phyloP scores from a whole-genome alignment of 805 yeast genomes.

The Myxozyma monticola region DNA sequence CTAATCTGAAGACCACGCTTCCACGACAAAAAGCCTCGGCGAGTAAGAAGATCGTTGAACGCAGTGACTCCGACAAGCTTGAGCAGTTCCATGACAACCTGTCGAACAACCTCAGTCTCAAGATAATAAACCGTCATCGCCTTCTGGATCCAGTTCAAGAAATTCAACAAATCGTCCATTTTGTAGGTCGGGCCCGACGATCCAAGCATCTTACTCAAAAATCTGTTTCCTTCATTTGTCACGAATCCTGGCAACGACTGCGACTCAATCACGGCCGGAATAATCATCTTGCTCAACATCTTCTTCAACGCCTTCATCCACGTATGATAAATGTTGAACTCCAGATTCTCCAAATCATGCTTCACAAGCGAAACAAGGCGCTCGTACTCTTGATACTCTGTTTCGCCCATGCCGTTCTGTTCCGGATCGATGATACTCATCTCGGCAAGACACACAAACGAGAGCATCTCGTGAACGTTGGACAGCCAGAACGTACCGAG shows the following conservation, averaged over 20 bases:
- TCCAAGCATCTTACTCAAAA: constrained; percentile 78
- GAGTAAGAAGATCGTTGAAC: constrained; percentile 92
- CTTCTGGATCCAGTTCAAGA: constrained; percentile 88
- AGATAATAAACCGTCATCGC: constrained; percentile 88
- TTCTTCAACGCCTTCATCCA: constrained; percentile 96
- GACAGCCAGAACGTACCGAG: constrained; percentile 98
- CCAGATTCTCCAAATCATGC: constrained; percentile 89
- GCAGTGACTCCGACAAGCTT: constrained; percentile 88
- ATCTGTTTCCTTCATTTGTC: constrained; percentile 79
- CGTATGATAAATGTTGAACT: constrained; percentile 90
- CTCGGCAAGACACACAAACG: constrained; percentile 93
- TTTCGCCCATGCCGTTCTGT: constrained; percentile 76
- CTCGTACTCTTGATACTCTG: constrained; percentile 86
- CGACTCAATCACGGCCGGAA: constrained; percentile 91
- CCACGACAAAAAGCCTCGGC: constrained; percentile 94
- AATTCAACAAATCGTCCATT: constrained; percentile 91
- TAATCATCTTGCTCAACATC: constrained; percentile 83
- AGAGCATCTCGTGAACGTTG: constrained; percentile 90
- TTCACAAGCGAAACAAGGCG: constrained; percentile 85
- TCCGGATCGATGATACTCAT: constrained; percentile 85
- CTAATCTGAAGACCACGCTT: constrained; percentile 95
- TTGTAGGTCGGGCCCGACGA: constrained; percentile 64
- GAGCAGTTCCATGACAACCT: constrained; percentile 78
- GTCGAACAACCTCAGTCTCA: constrained; percentile 79
- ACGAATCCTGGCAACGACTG: constrained; percentile 96